Base-by-base conservation (phyloP, 768 basidiomycete genomes). In the Wakefieldia striispora region DNA sequence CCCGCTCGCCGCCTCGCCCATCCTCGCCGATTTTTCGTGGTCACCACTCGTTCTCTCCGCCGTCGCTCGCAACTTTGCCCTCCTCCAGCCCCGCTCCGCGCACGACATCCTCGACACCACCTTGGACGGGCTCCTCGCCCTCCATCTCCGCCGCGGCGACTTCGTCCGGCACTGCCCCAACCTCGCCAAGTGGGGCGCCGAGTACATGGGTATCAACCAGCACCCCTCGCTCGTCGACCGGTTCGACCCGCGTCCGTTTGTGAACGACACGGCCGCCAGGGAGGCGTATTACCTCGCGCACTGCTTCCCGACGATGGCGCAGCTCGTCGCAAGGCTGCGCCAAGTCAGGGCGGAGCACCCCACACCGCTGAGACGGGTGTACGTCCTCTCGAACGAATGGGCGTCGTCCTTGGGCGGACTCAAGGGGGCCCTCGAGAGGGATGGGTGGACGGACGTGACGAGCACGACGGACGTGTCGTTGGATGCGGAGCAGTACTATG, bases 141-240 rank as follows among this genome's bases (percentile, higher is more conserved):
- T 83, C 8, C 82, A 84, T 45, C 69, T 83, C 36, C 75, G 82
- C 0, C 70, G 80, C 1, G 83, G 83, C 6, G 83, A 84, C 51
- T 84, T 77, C 57, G 72, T 77, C 36, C 75, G 82, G 0, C 82
- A 83, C 55, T 83, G 82, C 53, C 68, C 70, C 2, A 75, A 77
- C 34, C 72, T 83, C 31, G 72, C 74, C 1, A 50, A 62, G 5
- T 78, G 77, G 77, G 59, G 63, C 36, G 55, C 73, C 0, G 49
- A 55, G 1, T 83, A 75, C 58, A 77, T 78, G 69, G 80, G 80
- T 11, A 67, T 81, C 31, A 80, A 78, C 57, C 70, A 72, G 20
- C 70, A 74, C 38, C 69, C 74, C 0, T 75, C 13, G 58, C 49
- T 61, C 17, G 3, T 62, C 10, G 79, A 81, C 51, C 66, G 59